Evolutionary conservation across 2,329 filamentous ascomycete genomes (phyloP), one percentile per base, ranked within the genome.

Genomic region (Scorias spongiosa): DNA sequence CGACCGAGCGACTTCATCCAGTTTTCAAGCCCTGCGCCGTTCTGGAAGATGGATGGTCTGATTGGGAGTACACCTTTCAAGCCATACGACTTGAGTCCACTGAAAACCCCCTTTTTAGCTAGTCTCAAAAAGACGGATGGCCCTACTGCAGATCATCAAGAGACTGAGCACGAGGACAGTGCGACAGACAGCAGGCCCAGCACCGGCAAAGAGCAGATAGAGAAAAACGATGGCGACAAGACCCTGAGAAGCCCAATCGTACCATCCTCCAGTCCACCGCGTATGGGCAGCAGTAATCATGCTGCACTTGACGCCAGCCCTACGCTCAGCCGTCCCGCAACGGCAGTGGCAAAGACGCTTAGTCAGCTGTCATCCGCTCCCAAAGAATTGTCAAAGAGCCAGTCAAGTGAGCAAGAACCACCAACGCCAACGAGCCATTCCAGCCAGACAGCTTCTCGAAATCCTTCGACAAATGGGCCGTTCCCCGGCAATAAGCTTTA

Each of bases 21-120:
- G 29, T 87, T 85, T 39, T 86, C 81, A 53, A 87, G 82, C 29
- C 85, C 85, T 0, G 85, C 85, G 1, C 84, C 84, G 0, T 91
- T 93, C 62, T 93, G 85, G 85, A 87, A 84, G 60, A 91, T 84
- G 61, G 79, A 82, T 36, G 82, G 87, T 51, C 74, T 85, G 46
- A 75, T 76, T 20, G 84, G 78, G 61, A 88, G 83, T 2, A 84
- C 84, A 1, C 66, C 83, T 7, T 64, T 63, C 47, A 61, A 61
- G 41, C 57, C 60, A n/a, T 60, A 57, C 43, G 60, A 63, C 44
- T 51, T 63, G n/a, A 61, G 58, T 40, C 60, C 60, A 30, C 41
- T 63, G 40, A 63, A 63, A 51, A 62, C 59, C 2, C 60, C 60
- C 2, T 63, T 63, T 44, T 51, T 54, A n/a, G 49, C 49, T 20